Base-by-base conservation (phyloP, 1,284 basidiomycete species). In the Wallemia ichthyophaga region DNA sequence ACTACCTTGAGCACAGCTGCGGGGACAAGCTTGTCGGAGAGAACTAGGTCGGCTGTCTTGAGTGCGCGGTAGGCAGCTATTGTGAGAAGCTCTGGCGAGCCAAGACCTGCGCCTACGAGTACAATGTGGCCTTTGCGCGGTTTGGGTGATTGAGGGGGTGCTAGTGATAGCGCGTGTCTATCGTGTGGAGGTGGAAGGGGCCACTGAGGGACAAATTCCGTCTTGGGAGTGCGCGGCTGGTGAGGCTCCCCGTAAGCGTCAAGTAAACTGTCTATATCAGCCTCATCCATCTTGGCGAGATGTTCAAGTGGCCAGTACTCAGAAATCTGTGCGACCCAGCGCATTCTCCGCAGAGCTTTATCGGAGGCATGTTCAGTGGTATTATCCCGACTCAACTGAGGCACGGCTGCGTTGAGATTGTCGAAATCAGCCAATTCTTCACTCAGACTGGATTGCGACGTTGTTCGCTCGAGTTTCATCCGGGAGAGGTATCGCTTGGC, bases 11-110 rank as follows among this genome's bases (percentile, higher is more conserved):
- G 79, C 19, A 96, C 84, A 15, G 82, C 80, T 5, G 82, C 76
- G 0, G 92, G 92, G 0, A 96, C 92, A n/a, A 98, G 82, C 68
- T 98, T 98, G 73, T 96, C 92, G 9, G 87, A 85, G 2, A 96
- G 77, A 23, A 96, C 83, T 32, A 95, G 73, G 62, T 91, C 79
- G 0, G 88, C 85, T 9, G 79, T 75, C 62, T 76, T 75, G 56
- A 98, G 76, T 0, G 84, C 80, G 21, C 76, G 76, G 64, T 85
- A 83, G 0, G 89, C 87, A 0, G 89, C 83, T 7, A 86, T 72
- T 1, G 92, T 96, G 56, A 96, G 78, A 13, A 96, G 76, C 1
- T 83, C 83, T 0, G 92, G 88, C 64, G 94, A 89, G 2, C 92
- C 92, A 0, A 92, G 88, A 0, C 92, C 91, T 1, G 88, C 91